Conservation (phyloP, 1,284 basidiomycete species). For the Cystobasidium sp. region DNA sequence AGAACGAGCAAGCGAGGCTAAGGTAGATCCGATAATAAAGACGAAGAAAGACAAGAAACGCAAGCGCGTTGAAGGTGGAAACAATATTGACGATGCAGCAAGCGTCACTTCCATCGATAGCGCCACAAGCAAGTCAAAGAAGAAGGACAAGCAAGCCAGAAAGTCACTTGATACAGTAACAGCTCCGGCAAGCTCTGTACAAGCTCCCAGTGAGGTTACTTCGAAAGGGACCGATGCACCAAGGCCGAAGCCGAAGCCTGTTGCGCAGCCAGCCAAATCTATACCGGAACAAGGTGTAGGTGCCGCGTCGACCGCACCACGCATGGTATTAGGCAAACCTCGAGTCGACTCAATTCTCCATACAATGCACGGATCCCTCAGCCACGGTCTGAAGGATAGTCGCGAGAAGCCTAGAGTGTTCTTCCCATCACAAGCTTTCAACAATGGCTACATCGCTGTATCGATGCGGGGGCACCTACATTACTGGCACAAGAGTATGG, state of each 20-base stretch:
- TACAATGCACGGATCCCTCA: conserved; percentile 15
- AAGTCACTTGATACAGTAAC: not conserved
- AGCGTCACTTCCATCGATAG: conserved; percentile 4
- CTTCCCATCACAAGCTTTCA: not conserved
- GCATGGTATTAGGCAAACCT: not conserved
- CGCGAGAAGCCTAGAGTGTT: conserved; percentile 22
- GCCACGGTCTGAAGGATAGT: not conserved
- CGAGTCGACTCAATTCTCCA: conserved; percentile 1
- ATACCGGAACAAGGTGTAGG: not conserved
- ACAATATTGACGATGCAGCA: not conserved
- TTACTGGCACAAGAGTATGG: not conserved
- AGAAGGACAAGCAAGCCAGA: conserved; percentile 27
- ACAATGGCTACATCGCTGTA: conserved; percentile 14
- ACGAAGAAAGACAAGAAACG: conserved; percentile 5
- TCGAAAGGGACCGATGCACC: not conserved
- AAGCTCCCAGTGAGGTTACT: not conserved
- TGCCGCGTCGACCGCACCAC: not conserved
- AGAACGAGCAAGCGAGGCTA: not conserved
- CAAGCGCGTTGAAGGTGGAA: not conserved
- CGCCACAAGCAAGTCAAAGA: not conserved
- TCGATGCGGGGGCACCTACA: conserved; percentile 34
- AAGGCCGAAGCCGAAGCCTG: conserved; percentile 1
- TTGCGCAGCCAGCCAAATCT: not conserved
- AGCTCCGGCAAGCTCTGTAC: not conserved
- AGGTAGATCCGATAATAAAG: not conserved